A percentile compares a stretch with the other conserved stretches of the same genome.
Evolutionary conservation across 306 rosid genomes (phyloP).

Genomic region (Casuarina equisetifolia): DNA sequence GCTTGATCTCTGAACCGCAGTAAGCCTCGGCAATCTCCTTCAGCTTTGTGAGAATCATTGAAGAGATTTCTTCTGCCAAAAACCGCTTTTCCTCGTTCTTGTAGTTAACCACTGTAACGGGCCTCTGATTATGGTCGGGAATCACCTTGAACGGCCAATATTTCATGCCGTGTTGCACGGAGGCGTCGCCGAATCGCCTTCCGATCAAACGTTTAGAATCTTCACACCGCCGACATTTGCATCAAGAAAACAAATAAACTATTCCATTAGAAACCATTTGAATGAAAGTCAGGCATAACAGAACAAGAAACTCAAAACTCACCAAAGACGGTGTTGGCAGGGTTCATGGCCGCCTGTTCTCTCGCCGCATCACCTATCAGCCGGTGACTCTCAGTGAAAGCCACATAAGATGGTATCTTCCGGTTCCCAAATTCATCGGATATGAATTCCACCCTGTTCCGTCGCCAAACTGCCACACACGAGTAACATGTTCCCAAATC

Average conservation of each 20-base stretch:
- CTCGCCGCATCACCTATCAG: conserved; percentile 37
- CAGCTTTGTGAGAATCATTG: conserved; percentile 38
- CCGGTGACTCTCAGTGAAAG: conserved; percentile 46
- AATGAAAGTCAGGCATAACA: too few species aligned
- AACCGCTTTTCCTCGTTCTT: conserved; percentile 40
- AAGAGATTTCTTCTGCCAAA: conserved; percentile 40
- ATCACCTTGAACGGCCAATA: conserved; percentile 45
- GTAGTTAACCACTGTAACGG: conserved; percentile 33
- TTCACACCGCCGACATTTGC: background rate
- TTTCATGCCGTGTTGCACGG: conserved; percentile 37
- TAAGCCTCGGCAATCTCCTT: conserved; percentile 40
- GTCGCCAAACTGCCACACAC: conserved; percentile 51
- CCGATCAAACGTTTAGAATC: conserved; percentile 52
- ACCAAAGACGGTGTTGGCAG: conserved; percentile 46
- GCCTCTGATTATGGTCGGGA: conserved; percentile 32
- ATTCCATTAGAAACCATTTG: too few species aligned
- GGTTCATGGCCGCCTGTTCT: conserved; percentile 46
- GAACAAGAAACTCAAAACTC: conserved; percentile 25
- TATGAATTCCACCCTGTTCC: conserved; percentile 51
- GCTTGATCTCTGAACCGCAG: conserved; percentile 24
- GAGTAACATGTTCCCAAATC: conserved; percentile 52
- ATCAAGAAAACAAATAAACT: too few species aligned
- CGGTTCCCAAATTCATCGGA: conserved; percentile 50
- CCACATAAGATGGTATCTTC: conserved; percentile 48
- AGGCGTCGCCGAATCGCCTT: conserved; percentile 32